These are phyloP conservation scores for Talaromyces islandicus DNA, from an alignment of 2,329 filamentous ascomycete genomes.

Conservation along the genomic window DNA sequence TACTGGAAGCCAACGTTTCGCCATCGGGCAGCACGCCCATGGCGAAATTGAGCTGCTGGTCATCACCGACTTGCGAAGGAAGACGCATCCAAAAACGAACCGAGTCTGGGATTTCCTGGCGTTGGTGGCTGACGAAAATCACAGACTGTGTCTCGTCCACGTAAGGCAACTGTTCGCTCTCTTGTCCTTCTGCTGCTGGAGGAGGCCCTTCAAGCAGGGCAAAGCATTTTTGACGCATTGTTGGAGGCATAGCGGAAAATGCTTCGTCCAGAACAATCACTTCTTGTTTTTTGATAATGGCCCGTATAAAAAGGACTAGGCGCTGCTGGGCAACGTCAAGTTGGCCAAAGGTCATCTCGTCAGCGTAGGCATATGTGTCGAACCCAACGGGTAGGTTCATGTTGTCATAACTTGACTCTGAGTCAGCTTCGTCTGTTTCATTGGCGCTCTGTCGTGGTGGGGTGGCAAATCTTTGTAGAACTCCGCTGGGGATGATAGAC, in stretches of 20 bases:
- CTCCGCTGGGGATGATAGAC: conserved; percentile 5
- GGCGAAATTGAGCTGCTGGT: conserved; percentile 24
- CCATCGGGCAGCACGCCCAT: conserved; percentile 20
- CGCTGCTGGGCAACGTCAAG: conserved; percentile 55
- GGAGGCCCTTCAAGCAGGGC: conserved; percentile 62
- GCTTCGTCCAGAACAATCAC: conserved; percentile 83
- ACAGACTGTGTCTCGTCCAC: conserved; percentile 61
- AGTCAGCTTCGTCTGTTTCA: neutral
- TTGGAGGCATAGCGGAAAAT: conserved; percentile 77
- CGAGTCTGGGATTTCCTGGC: conserved; percentile 80
- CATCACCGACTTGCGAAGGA: conserved; percentile 41
- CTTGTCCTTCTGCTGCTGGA: neutral
- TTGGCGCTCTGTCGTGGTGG: neutral
- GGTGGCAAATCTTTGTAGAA: neutral
- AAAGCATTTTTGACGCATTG: conserved; percentile 78
- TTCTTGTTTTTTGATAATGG: conserved; percentile 73
- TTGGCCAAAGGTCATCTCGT: conserved; percentile 69
- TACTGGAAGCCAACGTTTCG: conserved; percentile 15
- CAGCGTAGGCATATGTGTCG: conserved; percentile 55
- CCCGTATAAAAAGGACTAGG: conserved; percentile 75
- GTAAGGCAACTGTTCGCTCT: conserved; percentile 1
- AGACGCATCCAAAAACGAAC: conserved; percentile 81
- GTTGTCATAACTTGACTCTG: neutral
- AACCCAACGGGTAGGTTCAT: neutral
- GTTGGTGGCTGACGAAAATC: conserved; percentile 86